Percentiles rank a stretch among this genome's conserved stretches.
These are phyloP conservation scores for Myxozyma udenii DNA, from an alignment of 805 yeast genomes.

Conservation along the genomic window DNA sequence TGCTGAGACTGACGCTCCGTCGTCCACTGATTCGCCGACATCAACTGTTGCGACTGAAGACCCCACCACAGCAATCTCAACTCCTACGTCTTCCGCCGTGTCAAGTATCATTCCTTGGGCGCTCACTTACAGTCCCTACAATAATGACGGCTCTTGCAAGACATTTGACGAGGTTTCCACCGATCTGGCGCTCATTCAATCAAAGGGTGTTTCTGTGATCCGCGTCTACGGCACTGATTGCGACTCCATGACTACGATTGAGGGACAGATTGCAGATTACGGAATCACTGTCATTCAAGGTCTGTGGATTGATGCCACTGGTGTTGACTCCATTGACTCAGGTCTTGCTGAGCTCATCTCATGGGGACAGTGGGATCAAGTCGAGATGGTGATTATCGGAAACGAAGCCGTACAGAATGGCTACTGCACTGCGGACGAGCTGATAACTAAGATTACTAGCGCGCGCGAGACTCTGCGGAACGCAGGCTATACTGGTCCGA, in stretches of 20 bases:
- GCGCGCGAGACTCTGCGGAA: slow-evolving; percentile 56
- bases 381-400: slow-evolving; percentile 76
- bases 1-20: slow-evolving; percentile 1
- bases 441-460: slow-evolving; percentile 59
- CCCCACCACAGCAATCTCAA: slow-evolving; percentile 4
- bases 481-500: slow-evolving; percentile 74
- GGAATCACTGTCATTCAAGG: slow-evolving; percentile 84
- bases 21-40: not conserved
- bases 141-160: slow-evolving; percentile 58
- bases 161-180: slow-evolving; percentile 49
- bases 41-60: not conserved
- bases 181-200: slow-evolving; percentile 58
- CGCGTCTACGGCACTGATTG: slow-evolving; percentile 91
- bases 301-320: slow-evolving; percentile 66
- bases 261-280: slow-evolving; percentile 6
- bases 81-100: slow-evolving; percentile 7
- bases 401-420: slow-evolving; percentile 78
- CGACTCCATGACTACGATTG: slow-evolving; percentile 52
- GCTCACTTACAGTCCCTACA: slow-evolving; percentile 56
- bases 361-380: slow-evolving; percentile 62
- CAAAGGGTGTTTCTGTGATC: slow-evolving; percentile 61
- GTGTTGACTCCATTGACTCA: slow-evolving; percentile 66
- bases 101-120: slow-evolving; percentile 20
- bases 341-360: slow-evolving; percentile 54
- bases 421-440: slow-evolving; percentile 57